These are phyloP conservation scores for Acanthochlamys bracteata DNA, from an alignment of 106 monocot genomes.

Conservation along the genomic window DNA sequence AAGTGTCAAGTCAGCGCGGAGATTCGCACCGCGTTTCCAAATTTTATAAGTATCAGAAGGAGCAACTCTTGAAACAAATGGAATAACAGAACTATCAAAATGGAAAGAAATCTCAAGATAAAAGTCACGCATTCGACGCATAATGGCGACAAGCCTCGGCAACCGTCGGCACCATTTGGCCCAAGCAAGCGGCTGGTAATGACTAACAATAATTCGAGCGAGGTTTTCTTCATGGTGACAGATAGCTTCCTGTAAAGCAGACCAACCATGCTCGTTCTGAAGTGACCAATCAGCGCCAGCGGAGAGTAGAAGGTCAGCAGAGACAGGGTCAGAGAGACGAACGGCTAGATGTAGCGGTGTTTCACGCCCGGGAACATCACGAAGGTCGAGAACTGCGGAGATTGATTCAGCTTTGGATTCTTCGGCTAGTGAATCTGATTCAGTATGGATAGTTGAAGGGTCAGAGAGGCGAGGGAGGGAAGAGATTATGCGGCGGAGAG, in stretches of 20 bases:
- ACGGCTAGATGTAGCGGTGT: slow-evolving; percentile 82
- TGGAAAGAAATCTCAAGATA: slow-evolving; percentile 94
- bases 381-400: slow-evolving; percentile 56
- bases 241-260: slow-evolving; percentile 81
- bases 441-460: slow-evolving; percentile 50
- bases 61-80: slow-evolving; percentile 76
- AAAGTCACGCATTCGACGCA: slow-evolving; percentile 83
- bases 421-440: slow-evolving; percentile 55
- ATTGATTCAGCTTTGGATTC: slow-evolving; percentile 66
- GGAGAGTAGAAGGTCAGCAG: slow-evolving; percentile 67
- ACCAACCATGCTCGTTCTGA: slow-evolving; percentile 92
- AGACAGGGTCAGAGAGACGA: slow-evolving; percentile 40
- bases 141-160: slow-evolving; percentile 57
- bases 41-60: slow-evolving; percentile 94
- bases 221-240: slow-evolving; percentile 57
- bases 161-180: slow-evolving; percentile 90
- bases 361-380: slow-evolving; percentile 72
- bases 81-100: slow-evolving; percentile 98
- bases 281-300: slow-evolving; percentile 89
- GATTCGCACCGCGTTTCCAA: slow-evolving; percentile 83
- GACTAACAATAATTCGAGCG: slow-evolving; percentile 64
- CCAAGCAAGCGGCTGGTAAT: slow-evolving; percentile 80
- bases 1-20: slow-evolving; percentile 88
- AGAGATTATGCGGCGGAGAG: slow-evolving; percentile 25
- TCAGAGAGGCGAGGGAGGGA: slow-evolving; percentile 44